Evolutionary conservation across 2,329 filamentous ascomycete genomes (phyloP), one percentile per base, ranked within the genome.

Genomic region (Monilinia polystroma): DNA sequence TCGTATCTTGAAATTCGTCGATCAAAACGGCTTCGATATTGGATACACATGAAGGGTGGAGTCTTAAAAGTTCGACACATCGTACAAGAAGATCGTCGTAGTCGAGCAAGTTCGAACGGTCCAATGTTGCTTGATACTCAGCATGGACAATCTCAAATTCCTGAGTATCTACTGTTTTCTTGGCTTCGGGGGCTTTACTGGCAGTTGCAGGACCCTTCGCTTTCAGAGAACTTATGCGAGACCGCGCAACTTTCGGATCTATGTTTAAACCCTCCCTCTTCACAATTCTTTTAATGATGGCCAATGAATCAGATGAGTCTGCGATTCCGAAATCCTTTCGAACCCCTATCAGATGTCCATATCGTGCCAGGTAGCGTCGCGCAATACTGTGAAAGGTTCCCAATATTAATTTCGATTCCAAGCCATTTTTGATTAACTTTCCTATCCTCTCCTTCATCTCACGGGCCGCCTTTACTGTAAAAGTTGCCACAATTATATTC

Each of bases 1-100:
- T 99, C 10, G 94, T 98, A 78, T 99, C 94, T 78, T 99, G 94
- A 70, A 97, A 99, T 76, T 99, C 94, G 76, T 99, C 94, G 69
- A 99, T 96, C 56, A 99, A 83, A 8, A 98, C 93, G 0, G 92
- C 87, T 77, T 97, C 88, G 23, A 99, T 88, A 72, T 97, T 97
- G 18, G 89, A 89, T 3, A 97, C 93, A 73, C 93, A 97, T 18
- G 85, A 82, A 0, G 93, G 92, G 71, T 91, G 85, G 26, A 83
- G 81, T 68, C 83, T 84, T 26, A 99, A 83, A 14, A 99, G 83
- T 68, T 96, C 87, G 11, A 91, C 89, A 71, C 93, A 97, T 72
- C 88, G 87, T 18, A 97, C 82, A 6, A 99, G 84, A 29, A 99
- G 83, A 76, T 99, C 95, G 73, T 99, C 95, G 73, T 96, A 99